Conservation (phyloP, 1,284 basidiomycete genomes). For the Trametes hirsuta region DNA sequence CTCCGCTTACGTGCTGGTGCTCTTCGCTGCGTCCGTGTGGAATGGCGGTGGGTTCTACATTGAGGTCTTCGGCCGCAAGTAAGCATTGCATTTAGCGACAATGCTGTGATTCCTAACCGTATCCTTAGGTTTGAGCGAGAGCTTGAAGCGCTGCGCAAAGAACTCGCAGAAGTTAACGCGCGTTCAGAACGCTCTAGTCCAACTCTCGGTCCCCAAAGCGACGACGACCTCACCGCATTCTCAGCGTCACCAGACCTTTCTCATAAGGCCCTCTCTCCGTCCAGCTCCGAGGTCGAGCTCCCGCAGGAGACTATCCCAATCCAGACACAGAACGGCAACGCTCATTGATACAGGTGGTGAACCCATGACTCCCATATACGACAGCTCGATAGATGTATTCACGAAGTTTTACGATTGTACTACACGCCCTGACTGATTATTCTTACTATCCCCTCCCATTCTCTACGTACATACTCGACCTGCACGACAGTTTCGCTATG, state of each 20-base stretch:
- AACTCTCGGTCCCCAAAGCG: slow-evolving; percentile 35
- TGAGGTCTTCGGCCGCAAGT: slow-evolving; percentile 95
- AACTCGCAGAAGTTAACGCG: slow-evolving; percentile 68
- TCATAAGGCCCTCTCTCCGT: slow-evolving; percentile 28
- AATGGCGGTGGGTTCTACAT: slow-evolving; percentile 89
- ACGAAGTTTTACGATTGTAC: slow-evolving; percentile 21
- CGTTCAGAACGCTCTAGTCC: slow-evolving; percentile 54
- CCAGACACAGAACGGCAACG: slow-evolving; percentile 13
- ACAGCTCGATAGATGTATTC: slow-evolving; percentile 7
- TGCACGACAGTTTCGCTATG: not conserved
- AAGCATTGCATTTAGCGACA: slow-evolving; percentile 37
- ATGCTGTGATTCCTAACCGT: slow-evolving; percentile 5
- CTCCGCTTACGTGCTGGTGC: slow-evolving; percentile 73
- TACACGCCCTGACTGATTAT: not conserved
- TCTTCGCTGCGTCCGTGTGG: slow-evolving; percentile 85
- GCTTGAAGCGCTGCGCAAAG: slow-evolving; percentile 85
- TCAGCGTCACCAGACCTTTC: slow-evolving; percentile 30
- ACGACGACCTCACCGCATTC: slow-evolving; percentile 34
- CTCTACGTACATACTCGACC: not conserved
- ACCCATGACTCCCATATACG: not conserved
- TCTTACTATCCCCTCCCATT: not conserved
- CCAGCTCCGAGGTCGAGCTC: slow-evolving; percentile 28
- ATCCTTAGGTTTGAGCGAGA: slow-evolving; percentile 82
- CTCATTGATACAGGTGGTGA: not conserved
- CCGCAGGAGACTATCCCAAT: slow-evolving; percentile 18